Base-by-base conservation (phyloP, 2,329 filamentous ascomycete species). In the Cordyceps cicadae region DNA sequence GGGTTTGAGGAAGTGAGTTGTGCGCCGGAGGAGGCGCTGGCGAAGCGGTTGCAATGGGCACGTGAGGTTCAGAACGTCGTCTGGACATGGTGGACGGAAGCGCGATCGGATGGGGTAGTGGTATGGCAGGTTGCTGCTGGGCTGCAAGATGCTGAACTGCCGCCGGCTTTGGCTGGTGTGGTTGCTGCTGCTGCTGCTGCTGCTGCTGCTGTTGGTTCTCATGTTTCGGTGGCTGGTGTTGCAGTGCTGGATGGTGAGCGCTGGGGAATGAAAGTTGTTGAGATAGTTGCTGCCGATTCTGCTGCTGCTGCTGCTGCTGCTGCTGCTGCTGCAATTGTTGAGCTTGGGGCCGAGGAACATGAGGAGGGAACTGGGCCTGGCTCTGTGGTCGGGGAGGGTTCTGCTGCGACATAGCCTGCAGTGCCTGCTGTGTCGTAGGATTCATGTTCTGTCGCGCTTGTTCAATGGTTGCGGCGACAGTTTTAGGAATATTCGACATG, bases 341-440 rank as follows among this genome's bases (percentile, higher is more conserved):
- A 3, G 54, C 37, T 51, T 63, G 64, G 4, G 61, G 61, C 52
- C 62, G 62, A 53, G 67, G 66, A 39, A 64, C 65, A 61, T 73
- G 69, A 26, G 68, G 69, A 52, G 70, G 66, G 54, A 70, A 60
- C 54, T 74, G 69, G 51, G 69, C 63, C 50, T 68, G 64, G 60
- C 24, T 63, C 53, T 41, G 63, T 54, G 58, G 64, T 51, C 48
- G 62, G 14, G 55, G 46, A 45, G 50, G 58, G n/a, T 49, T 54
- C 21, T 54, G 50, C 32, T 61, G 59, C 26, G 54, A 29, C 21
- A 54, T 46, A 11, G 60, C 34, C 11, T 60, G 60, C 7, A 52
- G 26, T 15, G 54, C 53, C 29, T 62, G 61, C 3, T 73, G 72
- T 43, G 70, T 67, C 41, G 68, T 67, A 19, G 70, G 60, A 63